Evolutionary conservation across 1,284 basidiomycete genomes (phyloP), one percentile per base, ranked within the genome.

Genomic region (Nidula niveotomentosa): DNA sequence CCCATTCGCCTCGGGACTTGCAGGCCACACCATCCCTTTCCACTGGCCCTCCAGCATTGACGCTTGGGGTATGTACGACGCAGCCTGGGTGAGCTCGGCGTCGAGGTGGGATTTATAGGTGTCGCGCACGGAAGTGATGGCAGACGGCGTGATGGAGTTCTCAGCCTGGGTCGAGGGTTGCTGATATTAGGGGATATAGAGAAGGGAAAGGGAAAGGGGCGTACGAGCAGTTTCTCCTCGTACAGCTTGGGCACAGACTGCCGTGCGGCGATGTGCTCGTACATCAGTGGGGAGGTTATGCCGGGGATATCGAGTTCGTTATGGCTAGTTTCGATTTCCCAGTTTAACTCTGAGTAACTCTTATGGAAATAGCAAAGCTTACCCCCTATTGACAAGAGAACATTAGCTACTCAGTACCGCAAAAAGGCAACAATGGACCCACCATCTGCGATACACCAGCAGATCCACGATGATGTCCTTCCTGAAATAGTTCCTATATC

Each of bases 241-340:
- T 94, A 96, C 15, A 93, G 71, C 52, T 85, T 79, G 6, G 93
- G 92, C 6, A 95, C 91, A 3, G 89, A 91, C 46, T 80, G 85
- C 51, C 91, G 77, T 0, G 84, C 80, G 5, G 85, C 80, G 62
- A 94, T 94, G 72, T 90, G 85, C 67, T 91, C 83, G 69, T 95
- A 94, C 93, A 95, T 95, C 18, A 86, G 73, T 0, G 93, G 93
- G 65, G 92, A 90, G 0, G 96, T 97, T 69, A 94, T 94, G 13
- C 86, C 85, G 0, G 96, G 95, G 61, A 95, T 84, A 65, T 96
- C 94, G 36, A 96, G 81, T 71, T 96, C 93, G 65, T 96, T 96
- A 69, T 96, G 94, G 2, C 91, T 91, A 37, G 6, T 45, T 23
- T 23, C 23, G 23, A 23, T 23, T 23, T 23, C 23, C 23, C 23